A percentile compares a stretch with the other conserved stretches of the same genome.
Evolutionary conservation across 768 basidiomycete species (phyloP).

Genomic region (Russula foetens): DNA sequence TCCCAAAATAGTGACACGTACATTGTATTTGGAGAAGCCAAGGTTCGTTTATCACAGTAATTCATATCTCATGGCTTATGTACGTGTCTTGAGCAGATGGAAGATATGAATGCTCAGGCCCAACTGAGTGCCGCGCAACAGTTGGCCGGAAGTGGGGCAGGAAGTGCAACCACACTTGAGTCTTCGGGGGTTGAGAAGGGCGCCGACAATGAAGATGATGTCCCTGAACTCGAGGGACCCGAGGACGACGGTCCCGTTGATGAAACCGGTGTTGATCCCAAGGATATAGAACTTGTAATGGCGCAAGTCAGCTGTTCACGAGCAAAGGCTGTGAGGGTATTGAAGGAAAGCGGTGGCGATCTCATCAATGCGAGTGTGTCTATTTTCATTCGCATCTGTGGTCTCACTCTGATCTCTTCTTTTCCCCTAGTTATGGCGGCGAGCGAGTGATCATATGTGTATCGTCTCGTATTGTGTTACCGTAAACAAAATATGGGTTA

Average conservation of each 20-base stretch:
- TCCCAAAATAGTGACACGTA: constrained; percentile 96
- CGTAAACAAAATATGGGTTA: constrained; percentile 2
- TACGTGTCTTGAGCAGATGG: constrained; percentile 42
- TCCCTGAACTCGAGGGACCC: constrained; percentile 74
- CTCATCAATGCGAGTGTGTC: constrained; percentile 93
- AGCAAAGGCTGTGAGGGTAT: constrained; percentile 82
- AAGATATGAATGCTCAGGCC: constrained; percentile 79
- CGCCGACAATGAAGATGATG: constrained; percentile 60
- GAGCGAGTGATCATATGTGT: constrained; percentile 55
- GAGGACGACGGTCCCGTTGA: constrained; percentile 79
- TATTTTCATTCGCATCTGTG: neutral
- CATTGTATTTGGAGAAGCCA: constrained; percentile 98
- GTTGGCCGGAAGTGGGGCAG: constrained; percentile 46
- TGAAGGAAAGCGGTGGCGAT: constrained; percentile 91
- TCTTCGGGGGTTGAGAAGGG: constrained; percentile 47
- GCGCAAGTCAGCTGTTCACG: constrained; percentile 83
- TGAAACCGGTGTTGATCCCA: constrained; percentile 83
- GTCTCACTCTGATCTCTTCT: neutral
- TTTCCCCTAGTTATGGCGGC: constrained; percentile 73
- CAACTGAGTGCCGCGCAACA: constrained; percentile 76
- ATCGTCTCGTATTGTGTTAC: constrained; percentile 25
- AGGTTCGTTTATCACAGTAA: constrained; percentile 37
- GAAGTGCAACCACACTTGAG: constrained; percentile 40
- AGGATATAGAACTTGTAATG: constrained; percentile 95
- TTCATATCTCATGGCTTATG: neutral